These are phyloP conservation scores for Clarireedia homoeocarpa DNA, from an alignment of 2,329 filamentous ascomycete species.

Conservation along the genomic window DNA sequence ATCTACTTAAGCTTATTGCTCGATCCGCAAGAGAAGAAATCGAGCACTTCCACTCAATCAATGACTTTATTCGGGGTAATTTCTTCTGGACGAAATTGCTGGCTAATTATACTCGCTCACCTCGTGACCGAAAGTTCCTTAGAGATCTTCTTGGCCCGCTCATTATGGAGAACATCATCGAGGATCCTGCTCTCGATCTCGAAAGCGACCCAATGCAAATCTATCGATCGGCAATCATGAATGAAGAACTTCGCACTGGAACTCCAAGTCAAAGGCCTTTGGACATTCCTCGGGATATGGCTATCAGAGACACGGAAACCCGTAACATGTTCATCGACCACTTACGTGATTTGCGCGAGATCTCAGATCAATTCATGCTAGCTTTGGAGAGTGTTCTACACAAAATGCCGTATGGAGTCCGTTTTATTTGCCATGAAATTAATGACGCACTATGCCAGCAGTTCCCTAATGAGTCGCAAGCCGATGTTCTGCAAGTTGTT, in stretches of 20 bases:
- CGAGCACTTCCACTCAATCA: constrained; percentile 60
- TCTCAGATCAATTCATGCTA: constrained; percentile 83
- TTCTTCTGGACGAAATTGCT: constrained; percentile 91
- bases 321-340: constrained; percentile 90
- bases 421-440: constrained; percentile 80
- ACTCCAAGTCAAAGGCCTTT: constrained; percentile 71
- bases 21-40: constrained; percentile 82
- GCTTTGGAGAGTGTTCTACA: constrained; percentile 75
- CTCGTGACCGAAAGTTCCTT: constrained; percentile 85
- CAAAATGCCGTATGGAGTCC: constrained; percentile 86
- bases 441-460: constrained; percentile 69
- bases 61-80: constrained; percentile 82
- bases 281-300: constrained; percentile 82
- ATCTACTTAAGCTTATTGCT: constrained; percentile 80
- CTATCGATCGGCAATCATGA: constrained; percentile 90
- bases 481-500: constrained; percentile 72
- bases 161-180: constrained; percentile 86
- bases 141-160: constrained; percentile 78
- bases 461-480: constrained; percentile 73
- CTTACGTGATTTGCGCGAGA: constrained; percentile 85
- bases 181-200: constrained; percentile 81
- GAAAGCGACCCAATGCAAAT: constrained; percentile 98
- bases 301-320: constrained; percentile 93
- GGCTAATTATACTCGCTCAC: constrained; percentile 79
- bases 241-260: constrained; percentile 91